These are phyloP conservation scores for Hypoxylon sp. DNA, from an alignment of 2,329 filamentous ascomycete genomes.

Conservation along the genomic window DNA sequence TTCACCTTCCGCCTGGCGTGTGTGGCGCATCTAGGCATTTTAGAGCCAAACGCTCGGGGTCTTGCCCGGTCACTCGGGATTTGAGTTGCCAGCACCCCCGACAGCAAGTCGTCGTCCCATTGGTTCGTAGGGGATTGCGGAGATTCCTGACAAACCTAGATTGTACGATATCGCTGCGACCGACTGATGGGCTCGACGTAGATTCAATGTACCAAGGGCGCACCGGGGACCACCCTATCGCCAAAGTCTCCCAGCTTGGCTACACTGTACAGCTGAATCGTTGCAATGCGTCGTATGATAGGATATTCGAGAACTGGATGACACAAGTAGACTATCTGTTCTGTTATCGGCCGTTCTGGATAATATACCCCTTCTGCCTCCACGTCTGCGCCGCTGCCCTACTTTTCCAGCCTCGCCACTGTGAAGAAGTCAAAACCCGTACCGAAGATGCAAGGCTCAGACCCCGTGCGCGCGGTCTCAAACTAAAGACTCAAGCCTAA, in stretches of 20 bases:
- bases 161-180: slow-evolving; percentile 45
- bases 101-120: slow-evolving; percentile 39
- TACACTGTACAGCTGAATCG: slow-evolving; percentile 35
- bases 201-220: slow-evolving; percentile 35
- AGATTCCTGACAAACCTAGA: slow-evolving; percentile 46
- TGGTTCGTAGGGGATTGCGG: slow-evolving; percentile 45
- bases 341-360: slow-evolving; percentile 36
- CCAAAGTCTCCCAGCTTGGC: slow-evolving; percentile 40
- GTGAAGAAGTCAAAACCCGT: slow-evolving; percentile 41
- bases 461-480: slow-evolving; percentile 37
- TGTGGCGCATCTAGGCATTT: slow-evolving; percentile 25
- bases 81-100: slow-evolving; percentile 43
- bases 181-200: slow-evolving; percentile 35
- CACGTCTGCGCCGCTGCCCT: slow-evolving; percentile 40
- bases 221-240: slow-evolving; percentile 36
- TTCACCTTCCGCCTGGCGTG: slow-evolving; percentile 15
- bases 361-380: slow-evolving; percentile 43
- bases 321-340: slow-evolving; percentile 38
- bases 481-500: slow-evolving; percentile 41
- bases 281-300: slow-evolving; percentile 46
- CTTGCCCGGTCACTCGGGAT: slow-evolving; percentile 49
- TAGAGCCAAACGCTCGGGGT: slow-evolving; percentile 39
- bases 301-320: slow-evolving; percentile 45
- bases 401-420: slow-evolving; percentile 47
- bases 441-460: slow-evolving; percentile 49